phyloP scores from a whole-genome alignment of 129 eudicot species.

The Tagetes erecta region DNA sequence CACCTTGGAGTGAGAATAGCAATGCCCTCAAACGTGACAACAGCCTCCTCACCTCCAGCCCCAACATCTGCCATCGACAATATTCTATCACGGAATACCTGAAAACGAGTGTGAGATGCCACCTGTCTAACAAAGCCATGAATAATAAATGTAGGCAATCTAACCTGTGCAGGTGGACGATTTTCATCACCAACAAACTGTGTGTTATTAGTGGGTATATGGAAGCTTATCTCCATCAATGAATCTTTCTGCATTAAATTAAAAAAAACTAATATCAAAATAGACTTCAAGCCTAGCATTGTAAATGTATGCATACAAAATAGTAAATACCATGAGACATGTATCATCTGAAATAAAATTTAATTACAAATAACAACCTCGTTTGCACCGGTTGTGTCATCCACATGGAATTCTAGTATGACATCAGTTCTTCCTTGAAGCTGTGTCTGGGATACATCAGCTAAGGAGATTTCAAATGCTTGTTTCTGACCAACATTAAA shows the following conservation, averaged over 20 bases:
- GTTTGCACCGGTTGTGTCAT: constrained; percentile 95
- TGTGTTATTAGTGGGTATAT: constrained; percentile 79
- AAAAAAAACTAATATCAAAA: background rate
- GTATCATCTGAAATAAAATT: background rate
- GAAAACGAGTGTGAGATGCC: constrained; percentile 15
- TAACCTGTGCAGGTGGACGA: constrained; percentile 85
- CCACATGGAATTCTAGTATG: constrained; percentile 92
- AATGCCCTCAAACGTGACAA: constrained; percentile 91
- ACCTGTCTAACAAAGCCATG: constrained; percentile 6
- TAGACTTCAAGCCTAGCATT: constrained; percentile 10
- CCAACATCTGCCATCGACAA: constrained; percentile 92
- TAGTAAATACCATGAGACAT: background rate
- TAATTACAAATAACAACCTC: constrained; percentile 53
- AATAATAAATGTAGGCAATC: constrained; percentile 6
- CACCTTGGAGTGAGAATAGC: constrained; percentile 98
- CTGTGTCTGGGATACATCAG: constrained; percentile 91
- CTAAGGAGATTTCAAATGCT: constrained; percentile 93
- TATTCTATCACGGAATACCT: constrained; percentile 84
- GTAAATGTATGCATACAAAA: constrained; percentile 12
- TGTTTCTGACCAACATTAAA: constrained; percentile 80
- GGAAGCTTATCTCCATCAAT: constrained; percentile 94
- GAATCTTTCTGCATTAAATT: constrained; percentile 80
- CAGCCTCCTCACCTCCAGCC: constrained; percentile 90
- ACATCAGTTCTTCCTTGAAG: constrained; percentile 96
- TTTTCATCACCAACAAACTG: constrained; percentile 97